Evolutionary conservation across 352 stramenopile species (phyloP), one percentile per base, ranked within the genome.

Genomic region (Globisporangium megalacanthum): DNA sequence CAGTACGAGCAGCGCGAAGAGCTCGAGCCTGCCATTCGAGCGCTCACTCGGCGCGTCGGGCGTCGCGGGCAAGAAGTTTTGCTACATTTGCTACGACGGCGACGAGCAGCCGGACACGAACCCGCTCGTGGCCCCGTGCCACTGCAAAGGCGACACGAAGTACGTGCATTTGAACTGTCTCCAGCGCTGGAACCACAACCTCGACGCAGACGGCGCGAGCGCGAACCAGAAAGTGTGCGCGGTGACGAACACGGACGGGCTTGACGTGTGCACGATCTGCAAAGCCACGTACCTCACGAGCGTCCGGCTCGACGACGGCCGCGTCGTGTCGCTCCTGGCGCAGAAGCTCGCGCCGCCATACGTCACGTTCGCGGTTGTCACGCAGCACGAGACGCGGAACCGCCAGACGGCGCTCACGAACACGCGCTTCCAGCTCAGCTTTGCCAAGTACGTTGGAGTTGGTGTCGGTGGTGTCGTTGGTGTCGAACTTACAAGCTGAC

Each of bases 51-150:
- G 78, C n/a, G 66, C 83, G 10, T 62, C 71, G 4, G 69, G 66
- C 2, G 66, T 66, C 11, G 58, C 66, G 17, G 75, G 69, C 61
- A 90, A 90, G 47, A 61, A 65, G 20, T 90, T 93, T 60, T 97
- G 89, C 68, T 97, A 97, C 71, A 97, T 97, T 80, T 97, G 89
- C 69, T 96, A 96, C 69, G 89, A 97, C 57, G 83, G 77, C 49
- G 88, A 96, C 46, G 86, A 96, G 59, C 81, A 96, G 39, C 68
- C 80, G 2, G 72, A 89, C 0, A 75, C 79, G 46, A 96, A 97
- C 64, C 88, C 88, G 41, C 75, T 97, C 4, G 87, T 97, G 9
- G 86, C 89, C 11, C 89, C 89, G 5, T 97, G 89, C 61, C 73
- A 95, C 52, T 97, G 89, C 68, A 96, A 96, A 57, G 88, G 89